Evolutionary conservation across 2,329 filamentous ascomycete genomes (phyloP).

Genomic region (Aspergillus awamori): DNA sequence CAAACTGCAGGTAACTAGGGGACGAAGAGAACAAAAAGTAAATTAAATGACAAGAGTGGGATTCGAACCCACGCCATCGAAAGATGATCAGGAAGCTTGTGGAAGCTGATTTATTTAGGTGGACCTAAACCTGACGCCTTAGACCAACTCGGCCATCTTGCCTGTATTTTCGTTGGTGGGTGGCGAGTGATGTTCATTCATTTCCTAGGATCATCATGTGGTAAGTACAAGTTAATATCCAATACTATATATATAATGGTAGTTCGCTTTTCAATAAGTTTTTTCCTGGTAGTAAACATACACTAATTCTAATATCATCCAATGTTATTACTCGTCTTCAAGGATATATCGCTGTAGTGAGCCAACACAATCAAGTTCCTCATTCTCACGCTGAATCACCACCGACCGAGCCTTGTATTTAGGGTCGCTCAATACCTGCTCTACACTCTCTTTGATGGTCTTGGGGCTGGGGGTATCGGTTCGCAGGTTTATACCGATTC

Average conservation of each 20-base stretch:
- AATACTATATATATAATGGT: too few species aligned
- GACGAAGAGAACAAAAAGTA: too few species aligned
- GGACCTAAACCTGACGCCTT: not conserved
- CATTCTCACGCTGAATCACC: slow-evolving; percentile 7
- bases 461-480: not conserved
- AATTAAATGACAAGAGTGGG: not conserved
- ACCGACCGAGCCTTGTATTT: slow-evolving; percentile 7
- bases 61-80: not conserved
- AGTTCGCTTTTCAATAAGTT: not conserved
- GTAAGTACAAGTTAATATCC: too few species aligned
- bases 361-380: slow-evolving; percentile 1
- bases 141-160: not conserved
- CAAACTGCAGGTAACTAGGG: too few species aligned
- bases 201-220: too few species aligned
- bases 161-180: not conserved
- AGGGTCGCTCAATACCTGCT: not conserved
- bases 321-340: not conserved
- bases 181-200: too few species aligned
- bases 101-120: not conserved
- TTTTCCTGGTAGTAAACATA: too few species aligned
- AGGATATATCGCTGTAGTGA: not conserved
- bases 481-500: slow-evolving; percentile 1
- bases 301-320: not conserved
- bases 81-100: not conserved
- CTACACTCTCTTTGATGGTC: not conserved